Evolutionary conservation across 169 alveolate species (phyloP).

Genomic region (Plasmodium knowlesi): DNA sequence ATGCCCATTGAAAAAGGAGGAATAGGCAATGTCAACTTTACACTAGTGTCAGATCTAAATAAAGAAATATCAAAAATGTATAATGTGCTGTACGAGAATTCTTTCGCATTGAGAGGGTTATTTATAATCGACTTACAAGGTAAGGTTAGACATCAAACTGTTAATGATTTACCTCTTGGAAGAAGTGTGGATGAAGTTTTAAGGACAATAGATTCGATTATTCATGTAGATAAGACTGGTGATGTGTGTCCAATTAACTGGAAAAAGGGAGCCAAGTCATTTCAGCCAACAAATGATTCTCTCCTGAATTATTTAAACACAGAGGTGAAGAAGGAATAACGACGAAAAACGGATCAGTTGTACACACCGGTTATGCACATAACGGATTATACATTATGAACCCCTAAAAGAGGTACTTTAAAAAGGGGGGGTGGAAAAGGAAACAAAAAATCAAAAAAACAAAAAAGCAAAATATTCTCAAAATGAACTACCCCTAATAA

Average conservation of each 20-base stretch:
- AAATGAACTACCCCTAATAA: background rate
- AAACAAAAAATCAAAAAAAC: background rate
- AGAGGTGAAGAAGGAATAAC: slow-evolving; percentile 9
- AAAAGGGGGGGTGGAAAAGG: no score
- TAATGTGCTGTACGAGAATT: slow-evolving; percentile 81
- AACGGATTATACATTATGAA: background rate
- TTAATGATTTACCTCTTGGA: slow-evolving; percentile 84
- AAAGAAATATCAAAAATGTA: slow-evolving; percentile 79
- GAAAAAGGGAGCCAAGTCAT: slow-evolving; percentile 82
- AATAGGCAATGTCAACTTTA: slow-evolving; percentile 80
- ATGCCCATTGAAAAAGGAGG: slow-evolving; percentile 84
- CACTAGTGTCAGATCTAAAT: slow-evolving; percentile 83
- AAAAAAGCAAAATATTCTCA: background rate
- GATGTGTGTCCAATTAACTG: slow-evolving; percentile 87
- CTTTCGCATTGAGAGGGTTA: slow-evolving; percentile 84
- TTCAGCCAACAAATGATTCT: slow-evolving; percentile 42
- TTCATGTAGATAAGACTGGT: slow-evolving; percentile 82
- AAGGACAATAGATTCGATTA: slow-evolving; percentile 84
- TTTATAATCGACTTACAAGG: slow-evolving; percentile 83
- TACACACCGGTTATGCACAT: background rate
- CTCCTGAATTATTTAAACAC: slow-evolving; percentile 34
- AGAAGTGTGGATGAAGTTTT: slow-evolving; percentile 85
- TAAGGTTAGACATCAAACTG: slow-evolving; percentile 81
- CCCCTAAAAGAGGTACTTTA: background rate
- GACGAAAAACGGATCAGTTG: background rate